Evolutionary conservation across 768 basidiomycete genomes (phyloP).

Genomic region (Collybia sp.): DNA sequence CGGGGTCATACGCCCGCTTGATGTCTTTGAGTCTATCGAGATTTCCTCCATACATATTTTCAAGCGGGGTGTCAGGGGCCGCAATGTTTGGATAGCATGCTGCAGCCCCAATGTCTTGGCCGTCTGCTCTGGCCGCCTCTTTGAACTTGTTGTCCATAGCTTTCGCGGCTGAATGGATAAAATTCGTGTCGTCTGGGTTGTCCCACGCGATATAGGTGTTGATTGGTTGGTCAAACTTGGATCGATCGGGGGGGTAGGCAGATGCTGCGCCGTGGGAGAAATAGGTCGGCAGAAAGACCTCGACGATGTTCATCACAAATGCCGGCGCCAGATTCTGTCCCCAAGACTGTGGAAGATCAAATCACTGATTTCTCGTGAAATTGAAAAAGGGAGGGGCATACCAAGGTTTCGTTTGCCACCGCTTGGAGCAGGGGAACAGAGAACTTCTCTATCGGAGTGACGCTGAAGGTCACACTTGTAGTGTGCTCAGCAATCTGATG

Average conservation of each 20-base stretch:
- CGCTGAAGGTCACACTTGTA: too few relatives aligned
- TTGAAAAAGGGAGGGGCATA: too few relatives aligned
- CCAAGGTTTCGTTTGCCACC: too few relatives aligned
- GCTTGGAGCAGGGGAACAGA: too few relatives aligned
- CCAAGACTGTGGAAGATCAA: too few relatives aligned
- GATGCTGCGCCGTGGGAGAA: constrained; percentile 29
- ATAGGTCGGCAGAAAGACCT: constrained; percentile 42
- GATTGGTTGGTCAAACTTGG: constrained; percentile 33
- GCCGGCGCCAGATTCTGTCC: too few relatives aligned
- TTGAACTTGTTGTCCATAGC: constrained; percentile 34
- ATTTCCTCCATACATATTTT: constrained; percentile 32
- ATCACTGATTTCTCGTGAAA: too few relatives aligned
- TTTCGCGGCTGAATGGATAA: constrained; percentile 33
- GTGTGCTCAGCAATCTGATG: too few relatives aligned
- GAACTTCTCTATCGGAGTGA: too few relatives aligned
- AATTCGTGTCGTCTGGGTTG: constrained; percentile 28
- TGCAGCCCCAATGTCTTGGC: constrained; percentile 28
- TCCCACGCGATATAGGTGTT: constrained; percentile 46
- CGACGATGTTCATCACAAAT: constrained; percentile 19
- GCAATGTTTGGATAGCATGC: constrained; percentile 62
- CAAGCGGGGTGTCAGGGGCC: constrained; percentile 42
- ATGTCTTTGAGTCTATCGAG: too few relatives aligned
- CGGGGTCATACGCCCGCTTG: not conserved
- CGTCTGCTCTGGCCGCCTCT: constrained; percentile 31
- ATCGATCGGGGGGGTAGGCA: constrained; percentile 45